Evolutionary conservation across 2,329 filamentous ascomycete genomes (phyloP).

Genomic region (Teratosphaeria nubilosa): DNA sequence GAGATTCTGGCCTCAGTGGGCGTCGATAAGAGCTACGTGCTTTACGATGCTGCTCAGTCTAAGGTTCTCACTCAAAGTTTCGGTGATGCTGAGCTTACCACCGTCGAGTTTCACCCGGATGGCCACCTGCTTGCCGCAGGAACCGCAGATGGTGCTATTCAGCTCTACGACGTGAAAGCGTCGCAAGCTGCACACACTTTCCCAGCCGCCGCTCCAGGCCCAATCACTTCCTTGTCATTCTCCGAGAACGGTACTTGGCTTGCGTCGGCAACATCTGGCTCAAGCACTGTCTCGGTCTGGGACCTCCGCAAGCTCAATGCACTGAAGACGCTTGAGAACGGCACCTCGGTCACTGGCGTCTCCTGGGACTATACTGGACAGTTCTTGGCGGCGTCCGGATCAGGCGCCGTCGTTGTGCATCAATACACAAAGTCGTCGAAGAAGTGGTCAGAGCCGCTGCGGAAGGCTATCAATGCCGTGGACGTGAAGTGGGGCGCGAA

Average conservation of each 20-base stretch:
- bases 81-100: slow-evolving; percentile 65
- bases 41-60: slow-evolving; percentile 67
- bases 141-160: slow-evolving; percentile 68
- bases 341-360: slow-evolving; percentile 64
- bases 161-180: slow-evolving; percentile 78
- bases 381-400: slow-evolving; percentile 73
- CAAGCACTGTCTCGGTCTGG: slow-evolving; percentile 74
- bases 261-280: slow-evolving; percentile 67
- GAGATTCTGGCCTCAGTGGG: slow-evolving; percentile 79
- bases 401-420: slow-evolving; percentile 73
- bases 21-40: slow-evolving; percentile 80
- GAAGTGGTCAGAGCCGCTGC: slow-evolving; percentile 77
- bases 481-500: slow-evolving; percentile 68
- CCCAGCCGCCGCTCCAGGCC: slow-evolving; percentile 41
- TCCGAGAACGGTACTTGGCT: slow-evolving; percentile 98
- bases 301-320: slow-evolving; percentile 78
- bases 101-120: slow-evolving; percentile 85
- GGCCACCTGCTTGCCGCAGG: slow-evolving; percentile 88
- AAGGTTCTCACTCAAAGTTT: slow-evolving; percentile 68
- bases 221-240: slow-evolving; percentile 69
- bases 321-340: slow-evolving; percentile 78
- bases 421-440: slow-evolving; percentile 82
- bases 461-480: slow-evolving; percentile 62
- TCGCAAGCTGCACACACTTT: slow-evolving; percentile 70
- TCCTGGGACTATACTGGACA: slow-evolving; percentile 94